These are phyloP conservation scores for Picochlorum sp. DNA, from an alignment of 139 green algal species.

Conservation along the genomic window DNA sequence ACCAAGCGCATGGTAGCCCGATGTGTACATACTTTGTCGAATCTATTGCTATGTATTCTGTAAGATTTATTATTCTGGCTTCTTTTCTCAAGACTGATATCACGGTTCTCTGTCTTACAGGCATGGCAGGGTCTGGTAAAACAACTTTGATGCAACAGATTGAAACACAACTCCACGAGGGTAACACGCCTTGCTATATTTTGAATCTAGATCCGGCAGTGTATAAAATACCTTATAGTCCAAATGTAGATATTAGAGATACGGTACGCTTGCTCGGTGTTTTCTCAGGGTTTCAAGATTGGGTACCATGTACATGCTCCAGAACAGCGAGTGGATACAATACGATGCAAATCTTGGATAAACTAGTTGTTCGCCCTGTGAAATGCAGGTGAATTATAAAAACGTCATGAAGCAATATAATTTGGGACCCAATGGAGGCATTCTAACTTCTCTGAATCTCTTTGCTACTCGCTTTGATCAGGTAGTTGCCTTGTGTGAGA, in stretches of 20 bases:
- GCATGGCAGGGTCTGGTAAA: constrained; percentile 96
- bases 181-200: constrained; percentile 60
- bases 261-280: constrained; percentile 45
- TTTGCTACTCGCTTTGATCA: constrained; percentile 98
- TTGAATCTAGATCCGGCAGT: constrained; percentile 97
- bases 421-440: constrained; percentile 92
- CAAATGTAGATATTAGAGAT: constrained; percentile 97
- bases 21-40: too few species aligned
- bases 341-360: not conserved
- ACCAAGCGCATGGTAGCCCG: too few species aligned
- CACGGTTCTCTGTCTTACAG: constrained; percentile 30
- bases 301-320: not conserved
- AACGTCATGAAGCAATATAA: constrained; percentile 96
- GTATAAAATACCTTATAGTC: constrained; percentile 68
- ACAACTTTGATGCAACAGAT: constrained; percentile 91
- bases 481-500: constrained; percentile 71
- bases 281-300: too few species aligned
- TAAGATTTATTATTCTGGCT: not conserved
- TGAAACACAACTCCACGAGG: constrained; percentile 56
- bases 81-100: not conserved
- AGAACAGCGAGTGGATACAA: not conserved
- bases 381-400: constrained; percentile 80
- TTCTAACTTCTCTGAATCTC: constrained; percentile 94
- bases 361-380: constrained; percentile 1
- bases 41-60: too few species aligned